Evolutionary conservation across 2,329 filamentous ascomycete species (phyloP).

Genomic region (Leptographium lundbergii): DNA sequence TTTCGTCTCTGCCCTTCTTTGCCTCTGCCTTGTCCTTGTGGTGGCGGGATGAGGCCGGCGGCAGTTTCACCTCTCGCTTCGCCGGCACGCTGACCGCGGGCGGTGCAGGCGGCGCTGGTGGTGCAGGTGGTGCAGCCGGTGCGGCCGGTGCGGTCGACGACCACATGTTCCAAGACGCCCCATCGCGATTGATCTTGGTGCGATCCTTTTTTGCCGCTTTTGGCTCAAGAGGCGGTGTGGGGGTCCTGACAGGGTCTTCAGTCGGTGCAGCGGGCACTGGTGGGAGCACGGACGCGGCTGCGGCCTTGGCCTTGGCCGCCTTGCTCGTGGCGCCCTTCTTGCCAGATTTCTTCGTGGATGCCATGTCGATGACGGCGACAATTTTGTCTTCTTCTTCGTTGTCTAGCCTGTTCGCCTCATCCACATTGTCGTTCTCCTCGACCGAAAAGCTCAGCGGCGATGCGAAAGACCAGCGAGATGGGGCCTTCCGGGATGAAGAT

Average conservation of each 20-base stretch:
- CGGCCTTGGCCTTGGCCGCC: slow-evolving; percentile 24
- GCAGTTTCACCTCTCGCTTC: slow-evolving; percentile 32
- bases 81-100: slow-evolving; percentile 7
- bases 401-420: slow-evolving; percentile 3
- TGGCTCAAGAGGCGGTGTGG: slow-evolving; percentile 39
- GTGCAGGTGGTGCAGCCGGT: slow-evolving; percentile 1
- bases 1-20: slow-evolving; percentile 49
- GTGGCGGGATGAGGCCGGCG: slow-evolving; percentile 41
- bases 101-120: slow-evolving; percentile 14
- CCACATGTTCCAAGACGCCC: slow-evolving; percentile 67
- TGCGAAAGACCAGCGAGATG: slow-evolving; percentile 10
- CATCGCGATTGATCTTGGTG: slow-evolving; percentile 60
- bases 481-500: slow-evolving; percentile 4
- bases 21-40: slow-evolving; percentile 57
- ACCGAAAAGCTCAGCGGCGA: slow-evolving; percentile 11
- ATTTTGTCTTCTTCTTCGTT: slow-evolving; percentile 25
- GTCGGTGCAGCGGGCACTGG: slow-evolving; percentile 31
- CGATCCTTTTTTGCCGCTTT: slow-evolving; percentile 61
- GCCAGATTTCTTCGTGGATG: slow-evolving; percentile 30
- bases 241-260: slow-evolving; percentile 32
- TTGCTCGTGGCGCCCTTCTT: slow-evolving; percentile 26
- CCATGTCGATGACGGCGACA: slow-evolving; percentile 38
- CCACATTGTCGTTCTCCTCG: slow-evolving; percentile 9
- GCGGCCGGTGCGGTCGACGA: slow-evolving; percentile 35
- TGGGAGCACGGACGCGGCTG: slow-evolving; percentile 21